phyloP scores from a whole-genome alignment of 2,329 filamentous ascomycete genomes.

The Cladobotryum protrusum region DNA sequence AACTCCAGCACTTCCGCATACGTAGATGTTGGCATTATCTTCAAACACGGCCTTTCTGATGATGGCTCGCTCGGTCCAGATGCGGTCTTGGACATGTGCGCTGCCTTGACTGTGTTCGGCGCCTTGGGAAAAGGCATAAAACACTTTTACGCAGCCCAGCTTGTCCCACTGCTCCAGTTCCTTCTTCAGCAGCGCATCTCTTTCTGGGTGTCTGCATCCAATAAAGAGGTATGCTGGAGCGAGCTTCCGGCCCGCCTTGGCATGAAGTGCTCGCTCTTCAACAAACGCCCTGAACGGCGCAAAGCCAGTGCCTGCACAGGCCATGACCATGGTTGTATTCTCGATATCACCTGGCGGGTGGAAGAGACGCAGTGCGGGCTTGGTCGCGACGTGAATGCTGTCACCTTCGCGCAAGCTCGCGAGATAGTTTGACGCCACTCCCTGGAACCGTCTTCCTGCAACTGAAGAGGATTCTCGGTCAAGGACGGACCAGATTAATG shows the following conservation, averaged over 20 bases:
- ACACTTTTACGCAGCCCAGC: no score
- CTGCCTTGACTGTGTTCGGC: no score
- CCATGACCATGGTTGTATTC: conserved; percentile 39
- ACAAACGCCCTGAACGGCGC: conserved; percentile 56
- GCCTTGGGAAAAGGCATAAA: no score
- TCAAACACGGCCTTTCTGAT: no score
- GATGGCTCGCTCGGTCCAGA: no score
- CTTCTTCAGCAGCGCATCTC: no score
- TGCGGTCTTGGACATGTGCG: no score
- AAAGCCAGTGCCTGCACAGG: conserved; percentile 45
- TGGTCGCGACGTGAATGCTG: conserved; percentile 37
- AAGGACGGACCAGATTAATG: conserved; percentile 60
- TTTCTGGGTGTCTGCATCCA: conserved; percentile 30
- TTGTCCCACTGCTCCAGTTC: no score
- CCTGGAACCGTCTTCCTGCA: conserved; percentile 33
- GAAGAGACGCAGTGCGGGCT: conserved; percentile 32
- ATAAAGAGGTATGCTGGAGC: conserved; percentile 50
- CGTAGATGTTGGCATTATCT: no score
- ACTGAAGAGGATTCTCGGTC: conserved; percentile 44
- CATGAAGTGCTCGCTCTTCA: conserved; percentile 46
- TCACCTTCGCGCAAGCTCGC: conserved; percentile 36
- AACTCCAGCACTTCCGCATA: no score
- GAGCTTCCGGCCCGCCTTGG: conserved; percentile 45
- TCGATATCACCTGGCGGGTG: conserved; percentile 36
- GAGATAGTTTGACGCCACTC: conserved; percentile 55